phyloP scores from a whole-genome alignment of 345 rosid genomes.

The Populus euphratica region DNA sequence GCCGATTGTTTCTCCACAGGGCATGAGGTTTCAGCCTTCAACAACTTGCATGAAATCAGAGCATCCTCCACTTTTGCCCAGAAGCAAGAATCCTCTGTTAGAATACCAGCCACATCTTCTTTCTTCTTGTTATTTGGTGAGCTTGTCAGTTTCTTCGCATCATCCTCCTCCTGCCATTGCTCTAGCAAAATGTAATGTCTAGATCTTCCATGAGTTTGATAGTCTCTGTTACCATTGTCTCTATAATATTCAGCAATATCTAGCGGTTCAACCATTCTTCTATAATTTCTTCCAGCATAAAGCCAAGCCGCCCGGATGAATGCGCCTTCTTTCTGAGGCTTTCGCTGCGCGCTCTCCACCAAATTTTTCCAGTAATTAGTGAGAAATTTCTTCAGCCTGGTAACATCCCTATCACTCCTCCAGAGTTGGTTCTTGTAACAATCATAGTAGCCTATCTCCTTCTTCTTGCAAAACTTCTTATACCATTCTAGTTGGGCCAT shows the following conservation, averaged over 20 bases:
- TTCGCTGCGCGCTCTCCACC: conserved; percentile 48
- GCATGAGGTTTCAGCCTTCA: conserved; percentile 11
- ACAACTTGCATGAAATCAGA: conserved; percentile 16
- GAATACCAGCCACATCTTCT: conserved; percentile 19
- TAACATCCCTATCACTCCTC: not conserved
- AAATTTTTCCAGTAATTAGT: conserved; percentile 41
- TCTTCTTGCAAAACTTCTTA: conserved; percentile 38
- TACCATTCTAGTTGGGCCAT: conserved; percentile 57
- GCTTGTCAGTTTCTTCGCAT: not conserved
- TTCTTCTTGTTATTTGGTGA: not conserved
- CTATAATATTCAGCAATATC: conserved; percentile 60
- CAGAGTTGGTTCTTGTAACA: conserved; percentile 27
- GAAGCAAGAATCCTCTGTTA: conserved; percentile 67
- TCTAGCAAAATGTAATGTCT: conserved; percentile 46
- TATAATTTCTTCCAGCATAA: conserved; percentile 44
- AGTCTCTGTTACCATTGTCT: conserved; percentile 23
- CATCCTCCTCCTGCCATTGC: conserved; percentile 35
- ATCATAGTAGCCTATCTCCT: conserved; percentile 54
- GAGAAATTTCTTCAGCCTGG: conserved; percentile 23
- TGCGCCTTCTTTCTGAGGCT: conserved; percentile 43
- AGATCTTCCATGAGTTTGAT: conserved; percentile 39
- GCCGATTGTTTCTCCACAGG: not conserved
- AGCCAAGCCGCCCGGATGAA: conserved; percentile 33
- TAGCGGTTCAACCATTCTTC: conserved; percentile 74
- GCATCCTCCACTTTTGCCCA: conserved; percentile 85